Percentiles rank a stretch among this genome's conserved stretches.
phyloP scores from a whole-genome alignment of 2,329 filamentous ascomycete genomes.

The Coniella lustricola region DNA sequence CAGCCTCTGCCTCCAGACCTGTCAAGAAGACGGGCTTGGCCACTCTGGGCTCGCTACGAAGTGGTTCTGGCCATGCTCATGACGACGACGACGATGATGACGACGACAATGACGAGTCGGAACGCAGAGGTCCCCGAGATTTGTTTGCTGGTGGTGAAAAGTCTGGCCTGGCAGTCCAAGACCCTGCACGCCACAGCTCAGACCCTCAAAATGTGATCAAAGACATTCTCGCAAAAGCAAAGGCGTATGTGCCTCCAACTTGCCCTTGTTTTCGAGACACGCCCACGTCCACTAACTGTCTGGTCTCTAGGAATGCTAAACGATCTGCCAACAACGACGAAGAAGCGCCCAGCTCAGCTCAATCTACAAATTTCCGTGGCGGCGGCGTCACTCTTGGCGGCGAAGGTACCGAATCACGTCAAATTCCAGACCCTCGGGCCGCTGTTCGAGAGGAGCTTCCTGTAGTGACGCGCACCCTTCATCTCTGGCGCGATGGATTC shows the following conservation, averaged over 20 bases:
- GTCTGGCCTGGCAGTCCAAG: conserved; percentile 63
- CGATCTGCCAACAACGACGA: conserved; percentile 28
- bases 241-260: conserved; percentile 40
- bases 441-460: conserved; percentile 25
- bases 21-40: conserved; percentile 54
- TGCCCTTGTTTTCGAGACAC: not conserved
- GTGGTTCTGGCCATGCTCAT: conserved; percentile 45
- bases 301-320: conserved; percentile 48
- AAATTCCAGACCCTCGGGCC: conserved; percentile 51
- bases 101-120: conserved; percentile 47
- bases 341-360: conserved; percentile 43
- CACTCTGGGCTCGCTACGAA: conserved; percentile 50
- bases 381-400: conserved; percentile 71
- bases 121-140: conserved; percentile 55
- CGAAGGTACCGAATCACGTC: conserved; percentile 64
- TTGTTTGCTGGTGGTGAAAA: conserved; percentile 82
- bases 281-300: conserved; percentile 1
- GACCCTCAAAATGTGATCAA: conserved; percentile 51
- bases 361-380: conserved; percentile 52
- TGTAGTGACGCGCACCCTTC: conserved; percentile 50
- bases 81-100: conserved; percentile 55
- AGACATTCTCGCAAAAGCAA: conserved; percentile 58
- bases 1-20: conserved; percentile 32
- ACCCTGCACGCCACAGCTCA: conserved; percentile 42
- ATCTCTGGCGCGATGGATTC: conserved; percentile 79